Percentiles rank a stretch among this genome's conserved stretches.
Evolutionary conservation across 2,329 filamentous ascomycete species (phyloP).

Genomic region (Chrysoporthe puriensis): DNA sequence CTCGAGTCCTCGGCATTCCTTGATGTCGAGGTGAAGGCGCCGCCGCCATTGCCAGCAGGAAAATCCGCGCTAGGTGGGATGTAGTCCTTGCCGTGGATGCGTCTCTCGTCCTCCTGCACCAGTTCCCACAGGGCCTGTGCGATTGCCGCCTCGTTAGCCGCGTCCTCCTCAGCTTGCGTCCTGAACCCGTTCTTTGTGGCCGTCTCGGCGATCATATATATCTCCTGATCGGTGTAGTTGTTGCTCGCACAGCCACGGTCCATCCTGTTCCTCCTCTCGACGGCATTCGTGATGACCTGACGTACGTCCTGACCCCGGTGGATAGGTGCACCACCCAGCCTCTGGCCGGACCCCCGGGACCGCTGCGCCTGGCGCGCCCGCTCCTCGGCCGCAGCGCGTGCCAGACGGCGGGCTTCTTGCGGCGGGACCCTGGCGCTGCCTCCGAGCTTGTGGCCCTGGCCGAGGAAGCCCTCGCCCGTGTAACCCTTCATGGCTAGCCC

Average conservation of each 20-base stretch:
- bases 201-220: slow-evolving; percentile 64
- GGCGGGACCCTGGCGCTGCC: slow-evolving; percentile 64
- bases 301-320: slow-evolving; percentile 69
- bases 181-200: slow-evolving; percentile 75
- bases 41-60: slow-evolving; percentile 50
- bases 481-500: slow-evolving; percentile 79
- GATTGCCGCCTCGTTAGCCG: slow-evolving; percentile 86
- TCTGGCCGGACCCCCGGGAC: slow-evolving; percentile 64
- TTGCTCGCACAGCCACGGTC: slow-evolving; percentile 77
- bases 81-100: slow-evolving; percentile 59
- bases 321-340: slow-evolving; percentile 66
- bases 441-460: slow-evolving; percentile 74
- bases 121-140: slow-evolving; percentile 84
- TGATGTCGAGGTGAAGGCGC: slow-evolving; percentile 37
- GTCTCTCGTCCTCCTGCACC: slow-evolving; percentile 75
- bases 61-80: slow-evolving; percentile 53
- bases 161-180: slow-evolving; percentile 84
- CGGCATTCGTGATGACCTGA: slow-evolving; percentile 71
- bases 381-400: slow-evolving; percentile 75
- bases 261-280: slow-evolving; percentile 67
- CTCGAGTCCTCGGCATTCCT: slow-evolving; percentile 31
- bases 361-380: slow-evolving; percentile 56
- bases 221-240: slow-evolving; percentile 66
- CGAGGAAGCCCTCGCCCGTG: slow-evolving; percentile 86
- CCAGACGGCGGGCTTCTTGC: slow-evolving; percentile 74